Evolutionary conservation across 805 yeast species (phyloP), one percentile per base, ranked within the genome.

Genomic region (Candida piceae): DNA sequence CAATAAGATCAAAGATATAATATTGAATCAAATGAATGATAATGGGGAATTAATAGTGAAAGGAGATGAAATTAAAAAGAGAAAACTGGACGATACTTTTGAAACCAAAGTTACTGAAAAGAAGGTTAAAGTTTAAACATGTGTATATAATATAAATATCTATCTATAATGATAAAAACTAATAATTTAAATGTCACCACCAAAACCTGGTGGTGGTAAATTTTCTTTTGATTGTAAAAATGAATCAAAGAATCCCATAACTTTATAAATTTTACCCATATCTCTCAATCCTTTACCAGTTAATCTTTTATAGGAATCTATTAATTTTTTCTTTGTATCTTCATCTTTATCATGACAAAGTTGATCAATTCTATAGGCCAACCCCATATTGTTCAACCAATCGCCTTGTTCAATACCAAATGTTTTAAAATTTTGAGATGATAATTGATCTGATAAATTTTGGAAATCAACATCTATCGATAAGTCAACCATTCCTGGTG

Each of bases 401-500:
- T 81, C 85, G 6, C 87, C 90, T 53, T 86, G 95, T 29, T 78
- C 78, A 1, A 57, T 49, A 15, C 58, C 45, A 22, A 40, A 50
- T 10, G 50, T 50, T 23, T 41, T 46, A 31, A 56, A 38, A 1
- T 47, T 40, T 45, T 52, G 32, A 29, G 44, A 39, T 33, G 38
- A 31, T 15, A 67, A 56, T 28, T 72, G 62, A 3, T 55, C 44
- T 11, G 60, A 61, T 35, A 86, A 57, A 17, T 81, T 80, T 20
- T 67, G 70, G 54, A 86, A 86, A 56, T 86, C 95, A 10, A 86
- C 95, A 53, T 86, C 94, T 0, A 82, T 80, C 0, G 94, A 83
- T 21, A 86, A 64, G 61, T 86, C 95, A 3, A 84, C 89, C 24
- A 76, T 72, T 1, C 95, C 95, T 0, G 93, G 93, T 11, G 68